Percentiles rank a stretch among this genome's conserved stretches.
phyloP scores from a whole-genome alignment of 2,329 filamentous ascomycete genomes.

The Juglanconis sp. region DNA sequence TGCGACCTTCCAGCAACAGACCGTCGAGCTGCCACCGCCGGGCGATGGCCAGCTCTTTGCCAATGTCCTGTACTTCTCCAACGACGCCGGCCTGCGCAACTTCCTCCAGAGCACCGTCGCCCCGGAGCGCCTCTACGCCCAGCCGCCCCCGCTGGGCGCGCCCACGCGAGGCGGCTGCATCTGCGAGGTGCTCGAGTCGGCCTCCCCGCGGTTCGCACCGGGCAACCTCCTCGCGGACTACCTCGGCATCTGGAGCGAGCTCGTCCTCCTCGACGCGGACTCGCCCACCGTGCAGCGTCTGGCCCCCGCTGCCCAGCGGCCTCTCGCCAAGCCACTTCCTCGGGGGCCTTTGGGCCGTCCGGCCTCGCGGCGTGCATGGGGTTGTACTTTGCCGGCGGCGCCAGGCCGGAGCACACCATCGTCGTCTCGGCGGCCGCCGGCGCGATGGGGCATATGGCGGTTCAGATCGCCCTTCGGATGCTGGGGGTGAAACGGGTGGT shows the following conservation, averaged over 20 bases:
- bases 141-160: slow-evolving; percentile 22
- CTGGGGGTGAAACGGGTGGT: slow-evolving; percentile 45
- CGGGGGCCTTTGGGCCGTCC: slow-evolving; percentile 26
- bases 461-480: slow-evolving; percentile 51
- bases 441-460: slow-evolving; percentile 44
- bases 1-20: too few relatives aligned
- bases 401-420: slow-evolving; percentile 36
- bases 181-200: slow-evolving; percentile 27
- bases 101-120: slow-evolving; percentile 27
- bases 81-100: slow-evolving; percentile 28
- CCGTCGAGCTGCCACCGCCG: too few relatives aligned
- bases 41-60: slow-evolving; percentile 24
- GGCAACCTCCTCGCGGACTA: slow-evolving; percentile 26
- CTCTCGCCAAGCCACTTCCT: slow-evolving; percentile 26
- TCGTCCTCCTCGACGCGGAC: slow-evolving; percentile 22
- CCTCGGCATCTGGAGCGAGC: slow-evolving; percentile 26
- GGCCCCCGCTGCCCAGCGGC: slow-evolving; percentile 19
- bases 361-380: slow-evolving; percentile 44
- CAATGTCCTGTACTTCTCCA: slow-evolving; percentile 27
- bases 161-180: slow-evolving; percentile 28
- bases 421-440: slow-evolving; percentile 47
- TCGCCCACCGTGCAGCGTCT: slow-evolving; percentile 20
- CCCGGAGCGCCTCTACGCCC: slow-evolving; percentile 27
- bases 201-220: slow-evolving; percentile 19
- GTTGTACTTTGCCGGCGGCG: slow-evolving; percentile 33